phyloP scores from a whole-genome alignment of 768 basidiomycete species.

The Rhodotorula diobovata region DNA sequence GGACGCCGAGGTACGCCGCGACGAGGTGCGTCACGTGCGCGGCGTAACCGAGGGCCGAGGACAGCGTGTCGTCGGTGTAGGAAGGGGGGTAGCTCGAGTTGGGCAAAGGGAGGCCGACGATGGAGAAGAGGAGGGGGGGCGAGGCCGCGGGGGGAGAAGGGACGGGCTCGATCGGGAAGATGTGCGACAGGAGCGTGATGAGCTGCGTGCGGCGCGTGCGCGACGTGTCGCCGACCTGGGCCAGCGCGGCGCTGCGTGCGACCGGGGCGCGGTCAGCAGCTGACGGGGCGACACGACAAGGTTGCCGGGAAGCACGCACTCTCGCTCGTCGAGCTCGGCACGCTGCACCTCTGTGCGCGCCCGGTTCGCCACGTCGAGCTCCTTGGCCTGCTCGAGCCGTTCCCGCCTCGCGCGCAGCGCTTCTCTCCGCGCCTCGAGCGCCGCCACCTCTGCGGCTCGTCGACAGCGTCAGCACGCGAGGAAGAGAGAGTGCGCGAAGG shows the following conservation, averaged over 20 bases:
- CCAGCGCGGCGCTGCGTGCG: not conserved
- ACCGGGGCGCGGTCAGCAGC: not conserved
- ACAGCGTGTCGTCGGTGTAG: slow-evolving; percentile 84
- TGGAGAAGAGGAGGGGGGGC: slow-evolving; percentile 74
- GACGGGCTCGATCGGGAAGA: slow-evolving; percentile 82
- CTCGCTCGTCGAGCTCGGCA: not conserved
- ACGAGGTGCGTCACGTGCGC: slow-evolving; percentile 81
- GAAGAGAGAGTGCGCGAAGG: not conserved
- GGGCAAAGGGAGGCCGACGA: slow-evolving; percentile 81
- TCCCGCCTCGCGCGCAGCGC: slow-evolving; percentile 21
- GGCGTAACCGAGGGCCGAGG: slow-evolving; percentile 83
- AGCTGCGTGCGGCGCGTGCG: slow-evolving; percentile 45
- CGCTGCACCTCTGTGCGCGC: not conserved
- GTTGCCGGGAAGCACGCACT: slow-evolving; percentile 1
- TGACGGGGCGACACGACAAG: too few species aligned
- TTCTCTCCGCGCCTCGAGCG: slow-evolving; percentile 8
- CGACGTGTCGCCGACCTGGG: slow-evolving; percentile 7
- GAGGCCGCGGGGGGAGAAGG: slow-evolving; percentile 55
- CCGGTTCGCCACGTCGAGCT: slow-evolving; percentile 9
- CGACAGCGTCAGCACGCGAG: not conserved
- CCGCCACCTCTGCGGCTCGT: not conserved
- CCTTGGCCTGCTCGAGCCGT: slow-evolving; percentile 12
- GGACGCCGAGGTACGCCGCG: slow-evolving; percentile 68
- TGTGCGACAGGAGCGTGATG: slow-evolving; percentile 66
- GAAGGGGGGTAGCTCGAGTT: slow-evolving; percentile 64